Conservation (phyloP, 139 green algal species). For the Chlamydomonas sp. region DNA sequence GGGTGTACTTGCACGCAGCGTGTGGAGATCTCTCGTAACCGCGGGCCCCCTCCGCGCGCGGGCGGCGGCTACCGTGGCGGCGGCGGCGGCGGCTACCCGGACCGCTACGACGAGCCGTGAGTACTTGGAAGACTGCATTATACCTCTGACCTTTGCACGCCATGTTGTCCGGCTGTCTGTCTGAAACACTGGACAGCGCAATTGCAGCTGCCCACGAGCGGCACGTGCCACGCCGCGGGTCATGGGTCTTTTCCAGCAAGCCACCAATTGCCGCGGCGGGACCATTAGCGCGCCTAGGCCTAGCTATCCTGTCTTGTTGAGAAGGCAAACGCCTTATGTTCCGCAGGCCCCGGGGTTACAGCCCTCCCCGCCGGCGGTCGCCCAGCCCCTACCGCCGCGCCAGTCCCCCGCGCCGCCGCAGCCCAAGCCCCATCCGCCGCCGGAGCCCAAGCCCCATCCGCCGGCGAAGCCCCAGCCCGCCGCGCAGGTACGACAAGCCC, state of each 20-base stretch:
- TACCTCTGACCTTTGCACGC: no score
- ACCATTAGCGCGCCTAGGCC: no score
- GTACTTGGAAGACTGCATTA: no score
- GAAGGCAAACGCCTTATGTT: no score
- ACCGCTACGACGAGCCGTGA: constrained; percentile 8
- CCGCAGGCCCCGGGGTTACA: background rate
- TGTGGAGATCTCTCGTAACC: constrained; percentile 42
- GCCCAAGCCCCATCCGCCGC: background rate
- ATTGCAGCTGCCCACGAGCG: no score
- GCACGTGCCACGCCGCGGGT: no score
- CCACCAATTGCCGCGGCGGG: no score
- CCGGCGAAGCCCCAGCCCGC: constrained; percentile 21
- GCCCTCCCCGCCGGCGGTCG: constrained; percentile 13
- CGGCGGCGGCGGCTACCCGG: constrained; percentile 4
- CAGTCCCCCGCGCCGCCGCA: constrained; percentile 8
- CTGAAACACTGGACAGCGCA: no score
- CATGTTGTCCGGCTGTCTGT: no score
- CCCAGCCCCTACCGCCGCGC: constrained; percentile 4
- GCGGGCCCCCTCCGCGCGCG: constrained; percentile 1
- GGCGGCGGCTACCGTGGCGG: background rate
- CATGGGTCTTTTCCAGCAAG: no score
- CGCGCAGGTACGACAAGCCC: constrained; percentile 2
- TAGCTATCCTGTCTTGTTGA: no score
- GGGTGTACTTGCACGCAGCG: background rate
- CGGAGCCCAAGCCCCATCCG: constrained; percentile 30